These are phyloP conservation scores for Candida endomychidarum DNA, from an alignment of 805 yeast genomes.

Conservation along the genomic window DNA sequence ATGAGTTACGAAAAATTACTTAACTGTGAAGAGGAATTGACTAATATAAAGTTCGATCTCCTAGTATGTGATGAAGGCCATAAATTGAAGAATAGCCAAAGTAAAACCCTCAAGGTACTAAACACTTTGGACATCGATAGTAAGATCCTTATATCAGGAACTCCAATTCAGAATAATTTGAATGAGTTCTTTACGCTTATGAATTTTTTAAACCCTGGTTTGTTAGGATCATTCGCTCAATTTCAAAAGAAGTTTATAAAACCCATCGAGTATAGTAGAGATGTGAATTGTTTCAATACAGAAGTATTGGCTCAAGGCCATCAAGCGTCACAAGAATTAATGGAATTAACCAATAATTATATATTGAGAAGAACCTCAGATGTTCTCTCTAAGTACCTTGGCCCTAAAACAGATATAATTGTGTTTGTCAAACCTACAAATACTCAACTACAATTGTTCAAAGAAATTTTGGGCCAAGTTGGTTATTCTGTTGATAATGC, in stretches of 20 bases:
- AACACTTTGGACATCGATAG: constrained; percentile 51
- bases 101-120: constrained; percentile 68
- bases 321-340: constrained; percentile 60
- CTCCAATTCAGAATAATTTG: constrained; percentile 92
- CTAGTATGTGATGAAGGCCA: constrained; percentile 96
- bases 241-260: constrained; percentile 62
- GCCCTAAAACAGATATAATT: constrained; percentile 73
- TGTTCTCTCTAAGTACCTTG: constrained; percentile 56
- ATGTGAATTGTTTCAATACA: constrained; percentile 51
- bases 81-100: constrained; percentile 71
- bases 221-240: constrained; percentile 59
- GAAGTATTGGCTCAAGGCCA: constrained; percentile 56
- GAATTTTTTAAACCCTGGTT: constrained; percentile 82
- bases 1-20: constrained; percentile 85
- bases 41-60: constrained; percentile 55
- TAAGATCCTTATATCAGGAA: constrained; percentile 75
- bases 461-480: constrained; percentile 32
- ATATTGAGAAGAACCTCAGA: constrained; percentile 71
- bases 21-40: constrained; percentile 51
- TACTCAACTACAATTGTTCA: constrained; percentile 57
- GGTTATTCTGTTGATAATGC: constrained; percentile 36
- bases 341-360: constrained; percentile 61
- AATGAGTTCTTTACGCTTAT: constrained; percentile 77
- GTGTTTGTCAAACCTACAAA: constrained; percentile 76
- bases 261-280: constrained; percentile 76